These are phyloP conservation scores for Pyronema domesticum DNA, from an alignment of 495 filamentous ascomycete species.

Conservation along the genomic window DNA sequence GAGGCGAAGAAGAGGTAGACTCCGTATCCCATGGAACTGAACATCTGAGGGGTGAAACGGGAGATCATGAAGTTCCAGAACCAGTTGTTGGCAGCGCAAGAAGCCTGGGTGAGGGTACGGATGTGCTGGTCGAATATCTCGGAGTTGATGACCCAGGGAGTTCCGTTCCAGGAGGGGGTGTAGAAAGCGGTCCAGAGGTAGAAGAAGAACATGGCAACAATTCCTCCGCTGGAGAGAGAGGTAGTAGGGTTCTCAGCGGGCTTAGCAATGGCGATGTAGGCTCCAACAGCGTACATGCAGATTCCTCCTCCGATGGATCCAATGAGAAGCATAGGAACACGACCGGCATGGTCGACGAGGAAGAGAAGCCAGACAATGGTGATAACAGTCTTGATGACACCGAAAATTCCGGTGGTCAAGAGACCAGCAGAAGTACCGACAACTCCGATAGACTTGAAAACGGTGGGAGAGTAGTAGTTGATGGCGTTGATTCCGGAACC, in stretches of 20 bases:
- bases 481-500: conserved; percentile 49
- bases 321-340: conserved; percentile 37
- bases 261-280: conserved; percentile 36
- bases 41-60: conserved; percentile 60
- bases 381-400: conserved; percentile 38
- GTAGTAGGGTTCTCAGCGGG: conserved; percentile 28
- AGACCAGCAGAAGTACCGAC: conserved; percentile 32
- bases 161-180: conserved; percentile 58
- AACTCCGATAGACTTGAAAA: conserved; percentile 43
- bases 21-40: conserved; percentile 48
- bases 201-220: conserved; percentile 60
- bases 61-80: conserved; percentile 56
- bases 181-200: conserved; percentile 68
- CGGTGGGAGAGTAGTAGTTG: conserved; percentile 46
- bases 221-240: conserved; percentile 37
- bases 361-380: conserved; percentile 43
- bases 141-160: conserved; percentile 48
- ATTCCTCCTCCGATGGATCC: conserved; percentile 36
- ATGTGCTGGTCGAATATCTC: conserved; percentile 47
- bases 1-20: conserved; percentile 45
- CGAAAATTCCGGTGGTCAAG: conserved; percentile 35
- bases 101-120: conserved; percentile 49
- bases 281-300: conserved; percentile 42
- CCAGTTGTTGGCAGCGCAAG: conserved; percentile 53
- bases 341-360: conserved; percentile 36